A percentile compares a stretch with the other conserved stretches of the same genome.
Conservation (phyloP, 345 rosid genomes). For the Citrus australasica region DNA sequence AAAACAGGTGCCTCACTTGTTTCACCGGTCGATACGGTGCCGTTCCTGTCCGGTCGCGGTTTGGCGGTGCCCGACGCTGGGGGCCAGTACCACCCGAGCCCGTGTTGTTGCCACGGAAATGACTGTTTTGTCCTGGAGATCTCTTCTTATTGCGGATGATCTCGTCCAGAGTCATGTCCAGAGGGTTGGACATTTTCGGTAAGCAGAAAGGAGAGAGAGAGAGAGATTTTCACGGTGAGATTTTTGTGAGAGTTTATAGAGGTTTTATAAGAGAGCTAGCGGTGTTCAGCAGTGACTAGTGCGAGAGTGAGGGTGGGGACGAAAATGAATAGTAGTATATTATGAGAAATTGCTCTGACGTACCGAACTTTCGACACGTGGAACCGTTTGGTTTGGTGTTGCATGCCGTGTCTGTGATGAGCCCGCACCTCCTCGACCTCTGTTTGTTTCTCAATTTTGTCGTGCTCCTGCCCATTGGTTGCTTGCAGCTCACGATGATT, state of each 20-base stretch:
- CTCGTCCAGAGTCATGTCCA: conserved; percentile 58
- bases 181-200: conserved; percentile 32
- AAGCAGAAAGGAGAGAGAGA: background rate
- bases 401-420: background rate
- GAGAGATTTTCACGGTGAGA: background rate
- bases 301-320: too few relatives aligned
- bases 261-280: background rate
- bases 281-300: background rate
- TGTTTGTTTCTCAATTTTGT: background rate
- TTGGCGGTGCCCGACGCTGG: conserved; percentile 15
- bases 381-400: background rate
- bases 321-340: too few relatives aligned
- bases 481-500: background rate
- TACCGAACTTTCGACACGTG: background rate
- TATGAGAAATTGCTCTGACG: background rate
- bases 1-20: conserved; percentile 14
- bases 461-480: background rate
- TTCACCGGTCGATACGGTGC: conserved; percentile 22
- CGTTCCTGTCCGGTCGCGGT: conserved; percentile 26
- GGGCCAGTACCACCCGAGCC: conserved; percentile 22
- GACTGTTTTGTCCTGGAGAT: conserved; percentile 14
- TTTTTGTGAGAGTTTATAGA: background rate
- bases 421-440: background rate
- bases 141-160: conserved; percentile 37
- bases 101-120: background rate